Conservation (phyloP, 805 yeast genomes). For the Barnettozyma sucrosica region DNA sequence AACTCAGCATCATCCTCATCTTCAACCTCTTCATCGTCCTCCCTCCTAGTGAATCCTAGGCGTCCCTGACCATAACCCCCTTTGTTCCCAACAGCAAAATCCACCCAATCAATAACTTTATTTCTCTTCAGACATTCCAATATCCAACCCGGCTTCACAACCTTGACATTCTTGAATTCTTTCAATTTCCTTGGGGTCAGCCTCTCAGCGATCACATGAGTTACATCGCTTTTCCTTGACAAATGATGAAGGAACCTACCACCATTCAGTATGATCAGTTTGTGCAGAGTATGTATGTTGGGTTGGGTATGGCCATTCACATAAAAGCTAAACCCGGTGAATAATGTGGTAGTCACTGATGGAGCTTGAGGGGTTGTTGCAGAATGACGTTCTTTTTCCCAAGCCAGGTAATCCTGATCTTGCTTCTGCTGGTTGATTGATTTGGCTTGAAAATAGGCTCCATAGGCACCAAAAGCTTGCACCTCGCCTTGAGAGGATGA, state of each 20-base stretch:
- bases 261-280: constrained; percentile 68
- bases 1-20: constrained; percentile 1
- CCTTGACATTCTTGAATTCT: constrained; percentile 62
- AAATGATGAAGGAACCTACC: constrained; percentile 70
- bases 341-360: constrained; percentile 32
- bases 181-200: constrained; percentile 70
- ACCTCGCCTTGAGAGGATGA: not conserved
- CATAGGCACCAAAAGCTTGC: constrained; percentile 58
- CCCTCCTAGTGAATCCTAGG: constrained; percentile 1
- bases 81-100: constrained; percentile 44
- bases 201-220: constrained; percentile 79
- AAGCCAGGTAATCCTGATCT: constrained; percentile 43
- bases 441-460: constrained; percentile 59
- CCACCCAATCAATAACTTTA: constrained; percentile 60
- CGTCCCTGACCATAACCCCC: constrained; percentile 50
- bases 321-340: constrained; percentile 58
- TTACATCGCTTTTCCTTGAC: constrained; percentile 63
- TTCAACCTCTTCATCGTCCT: constrained; percentile 9
- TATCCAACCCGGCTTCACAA: constrained; percentile 82
- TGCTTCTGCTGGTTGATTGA: constrained; percentile 53
- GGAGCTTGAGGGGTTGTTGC: not conserved
- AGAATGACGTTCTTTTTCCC: constrained; percentile 38
- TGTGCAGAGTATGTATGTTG: constrained; percentile 64
- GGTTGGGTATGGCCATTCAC: constrained; percentile 92
- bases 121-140: constrained; percentile 50